Percentiles rank a stretch among this genome's conserved stretches.
These are phyloP conservation scores for Fusarium sp. DNA, from an alignment of 2,329 filamentous ascomycete genomes.

Conservation along the genomic window DNA sequence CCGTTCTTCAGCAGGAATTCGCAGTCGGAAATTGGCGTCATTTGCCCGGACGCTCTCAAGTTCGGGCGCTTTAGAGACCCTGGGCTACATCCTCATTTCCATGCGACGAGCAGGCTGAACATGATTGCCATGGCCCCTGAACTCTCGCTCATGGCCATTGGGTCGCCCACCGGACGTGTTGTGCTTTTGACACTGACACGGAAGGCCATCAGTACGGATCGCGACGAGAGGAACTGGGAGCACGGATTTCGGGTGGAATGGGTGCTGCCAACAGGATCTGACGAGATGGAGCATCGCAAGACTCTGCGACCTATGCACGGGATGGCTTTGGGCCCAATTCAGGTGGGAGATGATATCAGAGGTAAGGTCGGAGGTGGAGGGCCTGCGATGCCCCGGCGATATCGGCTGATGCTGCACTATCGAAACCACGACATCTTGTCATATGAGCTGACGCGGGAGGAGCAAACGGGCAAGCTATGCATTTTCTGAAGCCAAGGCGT, in stretches of 20 bases:
- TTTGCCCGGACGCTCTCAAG: conserved; percentile 51
- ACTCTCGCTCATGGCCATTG: conserved; percentile 76
- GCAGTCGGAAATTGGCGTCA: conserved; percentile 48
- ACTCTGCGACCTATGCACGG: conserved; percentile 71
- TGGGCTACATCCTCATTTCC: conserved; percentile 47
- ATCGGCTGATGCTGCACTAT: conserved; percentile 79
- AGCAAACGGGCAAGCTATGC: conserved; percentile 54
- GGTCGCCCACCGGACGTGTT: conserved; percentile 75
- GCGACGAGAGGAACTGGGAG: conserved; percentile 47
- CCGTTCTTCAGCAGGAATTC: conserved; percentile 30
- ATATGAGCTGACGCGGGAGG: conserved; percentile 72
- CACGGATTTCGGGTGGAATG: conserved; percentile 67
- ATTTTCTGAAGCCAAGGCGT: conserved; percentile 50
- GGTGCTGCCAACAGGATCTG: conserved; percentile 61
- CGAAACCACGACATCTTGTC: conserved; percentile 76
- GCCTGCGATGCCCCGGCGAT: conserved; percentile 60
- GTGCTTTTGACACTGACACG: conserved; percentile 70
- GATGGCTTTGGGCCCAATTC: conserved; percentile 75
- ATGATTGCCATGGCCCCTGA: conserved; percentile 76
- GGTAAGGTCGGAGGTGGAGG: conserved; percentile 37
- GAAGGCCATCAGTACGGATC: conserved; percentile 47
- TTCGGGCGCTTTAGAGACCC: conserved; percentile 46
- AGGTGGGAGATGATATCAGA: conserved; percentile 55
- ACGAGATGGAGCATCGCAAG: conserved; percentile 61
- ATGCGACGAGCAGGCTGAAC: conserved; percentile 61